Percentiles rank a stretch among this genome's conserved stretches.
Conservation (phyloP, 2,329 filamentous ascomycete species). For the Alternaria angustiovoidea region DNA sequence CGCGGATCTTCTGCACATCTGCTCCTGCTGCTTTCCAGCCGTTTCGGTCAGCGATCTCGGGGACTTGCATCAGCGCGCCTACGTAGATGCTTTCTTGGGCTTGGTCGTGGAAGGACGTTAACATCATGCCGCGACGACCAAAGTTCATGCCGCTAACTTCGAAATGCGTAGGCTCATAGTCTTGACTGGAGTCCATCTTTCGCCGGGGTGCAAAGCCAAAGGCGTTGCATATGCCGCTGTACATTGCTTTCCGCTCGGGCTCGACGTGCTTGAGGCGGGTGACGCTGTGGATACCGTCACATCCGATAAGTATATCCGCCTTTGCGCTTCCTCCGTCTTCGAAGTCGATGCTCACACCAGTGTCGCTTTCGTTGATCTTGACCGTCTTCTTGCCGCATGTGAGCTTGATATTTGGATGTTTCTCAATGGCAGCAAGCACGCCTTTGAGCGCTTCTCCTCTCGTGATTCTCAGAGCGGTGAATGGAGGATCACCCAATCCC, state of each 20-base stretch:
- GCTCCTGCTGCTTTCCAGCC: slow-evolving; percentile 56
- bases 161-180: slow-evolving; percentile 46
- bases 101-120: slow-evolving; percentile 53
- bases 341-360: slow-evolving; percentile 55
- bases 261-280: slow-evolving; percentile 56
- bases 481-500: slow-evolving; percentile 55
- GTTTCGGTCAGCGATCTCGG: slow-evolving; percentile 53
- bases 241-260: slow-evolving; percentile 52
- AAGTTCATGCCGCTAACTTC: slow-evolving; percentile 57
- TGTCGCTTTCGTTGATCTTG: slow-evolving; percentile 52
- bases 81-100: slow-evolving; percentile 53
- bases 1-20: slow-evolving; percentile 54
- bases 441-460: slow-evolving; percentile 55
- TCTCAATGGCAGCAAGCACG: slow-evolving; percentile 52
- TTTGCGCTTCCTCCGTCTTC: slow-evolving; percentile 54
- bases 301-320: slow-evolving; percentile 63
- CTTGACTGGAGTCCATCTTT: slow-evolving; percentile 24
- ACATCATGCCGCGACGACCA: slow-evolving; percentile 55
- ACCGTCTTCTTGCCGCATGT: slow-evolving; percentile 55
- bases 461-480: slow-evolving; percentile 56
- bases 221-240: slow-evolving; percentile 57
- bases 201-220: slow-evolving; percentile 55
- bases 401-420: slow-evolving; percentile 53
- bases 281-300: slow-evolving; percentile 62
- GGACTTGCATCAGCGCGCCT: slow-evolving; percentile 56